Base-by-base conservation (phyloP, 768 basidiomycete genomes). In the Neoboletus magnificus region DNA sequence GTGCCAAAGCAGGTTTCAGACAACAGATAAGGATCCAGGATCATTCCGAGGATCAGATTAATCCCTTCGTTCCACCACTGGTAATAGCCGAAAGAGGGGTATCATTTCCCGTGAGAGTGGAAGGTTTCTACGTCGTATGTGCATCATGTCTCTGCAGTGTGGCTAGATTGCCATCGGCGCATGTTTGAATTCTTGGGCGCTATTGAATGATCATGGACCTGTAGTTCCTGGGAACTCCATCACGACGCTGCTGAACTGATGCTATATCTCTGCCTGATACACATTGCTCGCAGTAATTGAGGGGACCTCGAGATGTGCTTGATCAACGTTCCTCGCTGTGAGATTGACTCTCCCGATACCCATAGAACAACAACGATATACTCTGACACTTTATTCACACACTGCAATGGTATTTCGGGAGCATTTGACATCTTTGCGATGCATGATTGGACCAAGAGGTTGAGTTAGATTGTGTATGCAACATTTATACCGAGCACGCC, bases 291-390 rank as follows among this genome's bases (percentile, higher is more conserved):
- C 6, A 10, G 15, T 27, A 4, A n/a, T 16, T 29, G 6, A 29
- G 44, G 27, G 18, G 18, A 18, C 27, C 25, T 27, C 11, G 30
- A 20, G 46, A 15, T 5, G 29, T 30, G 29, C 29, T 44, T 27
- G 25, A 3, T 10, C n/a, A 3, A 27, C 5, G 27, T 29, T 33
- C n/a, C 39, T 46, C 25, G 33, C 16, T 27, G 25, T 47, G 33
- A 57, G 40, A 57, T 48, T 48, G 40, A 47, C 45, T 32, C 18
- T 32, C 12, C 51, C 32, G 33, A 35, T 57, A 15, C 33, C 41
- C 27, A 36, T 18, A 20, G 13, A 32, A 41, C 54, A 29, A 55
- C 5, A 5, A 27, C 27, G 27, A 27, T 27, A 27, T 44, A 22
- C 23, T 8, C 5, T 20, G 20, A 32, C 25, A 25, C 4, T 30